These are phyloP conservation scores for Oenanthe javanica DNA, from an alignment of 140 eudicot genomes.

Conservation along the genomic window DNA sequence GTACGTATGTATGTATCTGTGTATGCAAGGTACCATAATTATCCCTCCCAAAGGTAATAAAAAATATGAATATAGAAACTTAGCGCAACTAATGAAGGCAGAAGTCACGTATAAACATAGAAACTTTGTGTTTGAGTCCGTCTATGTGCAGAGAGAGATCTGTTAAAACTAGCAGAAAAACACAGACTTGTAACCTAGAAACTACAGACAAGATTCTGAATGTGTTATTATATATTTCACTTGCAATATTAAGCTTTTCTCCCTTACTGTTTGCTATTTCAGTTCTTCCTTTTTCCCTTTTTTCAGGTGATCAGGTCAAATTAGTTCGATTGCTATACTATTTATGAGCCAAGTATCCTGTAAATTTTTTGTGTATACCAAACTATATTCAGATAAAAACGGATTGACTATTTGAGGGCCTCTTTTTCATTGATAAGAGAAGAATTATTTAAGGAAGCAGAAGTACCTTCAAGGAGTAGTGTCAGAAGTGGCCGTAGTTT, in stretches of 20 bases:
- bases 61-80: background rate
- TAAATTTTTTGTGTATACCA: background rate
- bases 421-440: background rate
- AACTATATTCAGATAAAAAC: background rate
- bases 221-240: background rate
- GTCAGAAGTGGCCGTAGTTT: slow-evolving; percentile 82
- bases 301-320: background rate
- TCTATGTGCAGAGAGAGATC: background rate
- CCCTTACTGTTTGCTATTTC: background rate
- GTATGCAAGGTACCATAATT: background rate
- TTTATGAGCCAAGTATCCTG: no score
- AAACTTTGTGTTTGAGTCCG: background rate
- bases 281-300: background rate
- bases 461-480: slow-evolving; percentile 73
- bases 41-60: background rate
- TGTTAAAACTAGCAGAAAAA: background rate
- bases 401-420: background rate
- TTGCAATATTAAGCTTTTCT: background rate
- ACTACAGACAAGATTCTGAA: background rate
- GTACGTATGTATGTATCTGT: background rate
- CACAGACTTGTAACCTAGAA: slow-evolving; percentile 2
- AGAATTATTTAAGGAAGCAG: slow-evolving; percentile 2
- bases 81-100: background rate
- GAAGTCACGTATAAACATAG: background rate
- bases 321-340: background rate